Evolutionary conservation across 305 asterid genomes (phyloP).

Genomic region (Fraxinus dipetala): DNA sequence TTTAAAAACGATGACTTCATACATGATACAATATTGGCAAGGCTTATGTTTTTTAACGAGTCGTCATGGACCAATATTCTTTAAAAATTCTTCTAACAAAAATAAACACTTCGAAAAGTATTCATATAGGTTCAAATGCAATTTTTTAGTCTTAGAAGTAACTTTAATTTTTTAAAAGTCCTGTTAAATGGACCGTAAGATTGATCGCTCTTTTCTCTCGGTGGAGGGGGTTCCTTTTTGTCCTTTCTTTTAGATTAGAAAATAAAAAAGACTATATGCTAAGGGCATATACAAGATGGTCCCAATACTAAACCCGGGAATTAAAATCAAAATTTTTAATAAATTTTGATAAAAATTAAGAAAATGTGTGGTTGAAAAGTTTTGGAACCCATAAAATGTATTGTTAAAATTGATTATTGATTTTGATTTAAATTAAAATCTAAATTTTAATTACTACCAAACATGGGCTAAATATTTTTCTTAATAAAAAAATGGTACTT

Average conservation of each 20-base stretch:
- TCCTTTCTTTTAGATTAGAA: neutral
- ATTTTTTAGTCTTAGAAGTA: too few relatives aligned
- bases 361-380: too few relatives aligned
- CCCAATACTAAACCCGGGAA: neutral
- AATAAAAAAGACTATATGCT: neutral
- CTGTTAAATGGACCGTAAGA: neutral
- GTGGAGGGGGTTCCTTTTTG: neutral
- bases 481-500: conserved; percentile 17
- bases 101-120: too few relatives aligned
- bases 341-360: too few relatives aligned
- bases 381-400: too few relatives aligned
- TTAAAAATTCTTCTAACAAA: neutral
- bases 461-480: neutral
- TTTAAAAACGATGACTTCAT: neutral
- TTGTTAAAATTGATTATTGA: too few relatives aligned
- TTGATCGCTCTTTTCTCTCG: neutral
- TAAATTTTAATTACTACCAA: too few relatives aligned
- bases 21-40: neutral
- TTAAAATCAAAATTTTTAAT: too few relatives aligned
- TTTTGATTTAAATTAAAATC: too few relatives aligned
- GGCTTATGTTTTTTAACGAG: neutral
- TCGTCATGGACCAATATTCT: too few relatives aligned
- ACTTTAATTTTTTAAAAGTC: neutral
- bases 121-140: neutral
- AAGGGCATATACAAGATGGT: neutral